Conservation (phyloP, 768 basidiomycete species). For the Leccinellum luteum region DNA sequence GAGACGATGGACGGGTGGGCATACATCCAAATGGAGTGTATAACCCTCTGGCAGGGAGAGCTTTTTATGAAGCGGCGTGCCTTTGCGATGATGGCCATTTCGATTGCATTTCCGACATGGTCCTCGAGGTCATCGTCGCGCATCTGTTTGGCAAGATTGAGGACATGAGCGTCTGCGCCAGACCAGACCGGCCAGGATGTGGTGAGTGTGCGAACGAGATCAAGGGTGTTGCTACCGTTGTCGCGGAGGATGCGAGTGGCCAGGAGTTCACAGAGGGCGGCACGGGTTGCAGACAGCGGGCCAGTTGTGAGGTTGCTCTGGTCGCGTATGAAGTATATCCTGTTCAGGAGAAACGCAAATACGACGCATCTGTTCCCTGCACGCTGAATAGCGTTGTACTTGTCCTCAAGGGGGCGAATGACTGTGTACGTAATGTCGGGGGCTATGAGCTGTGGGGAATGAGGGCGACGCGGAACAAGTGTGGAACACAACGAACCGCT, state of each 20-base stretch:
- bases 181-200: slow-evolving; percentile 81
- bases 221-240: slow-evolving; percentile 64
- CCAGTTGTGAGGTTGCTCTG: slow-evolving; percentile 61
- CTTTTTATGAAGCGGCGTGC: slow-evolving; percentile 89
- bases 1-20: slow-evolving; percentile 18
- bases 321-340: slow-evolving; percentile 81
- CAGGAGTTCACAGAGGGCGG: slow-evolving; percentile 84
- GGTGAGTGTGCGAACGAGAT: slow-evolving; percentile 67
- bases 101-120: slow-evolving; percentile 86
- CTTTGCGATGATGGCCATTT: slow-evolving; percentile 85
- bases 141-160: slow-evolving; percentile 59
- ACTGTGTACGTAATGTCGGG: slow-evolving; percentile 92
- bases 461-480: slow-evolving; percentile 4
- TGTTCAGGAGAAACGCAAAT: slow-evolving; percentile 86
- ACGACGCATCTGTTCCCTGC: slow-evolving; percentile 79
- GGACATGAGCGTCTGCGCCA: slow-evolving; percentile 61
- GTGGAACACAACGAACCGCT: slow-evolving; percentile 48
- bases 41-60: slow-evolving; percentile 86
- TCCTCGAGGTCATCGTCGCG: slow-evolving; percentile 73
- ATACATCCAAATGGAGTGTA: slow-evolving; percentile 78
- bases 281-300: slow-evolving; percentile 70
- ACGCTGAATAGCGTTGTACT: slow-evolving; percentile 72
- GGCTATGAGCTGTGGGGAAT: slow-evolving; percentile 56
- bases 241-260: slow-evolving; percentile 77
- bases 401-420: slow-evolving; percentile 82